A percentile compares a stretch with the other conserved stretches of the same genome.
These are phyloP conservation scores for Fusarium sp. DNA, from an alignment of 2,329 filamentous ascomycete genomes.

Conservation along the genomic window DNA sequence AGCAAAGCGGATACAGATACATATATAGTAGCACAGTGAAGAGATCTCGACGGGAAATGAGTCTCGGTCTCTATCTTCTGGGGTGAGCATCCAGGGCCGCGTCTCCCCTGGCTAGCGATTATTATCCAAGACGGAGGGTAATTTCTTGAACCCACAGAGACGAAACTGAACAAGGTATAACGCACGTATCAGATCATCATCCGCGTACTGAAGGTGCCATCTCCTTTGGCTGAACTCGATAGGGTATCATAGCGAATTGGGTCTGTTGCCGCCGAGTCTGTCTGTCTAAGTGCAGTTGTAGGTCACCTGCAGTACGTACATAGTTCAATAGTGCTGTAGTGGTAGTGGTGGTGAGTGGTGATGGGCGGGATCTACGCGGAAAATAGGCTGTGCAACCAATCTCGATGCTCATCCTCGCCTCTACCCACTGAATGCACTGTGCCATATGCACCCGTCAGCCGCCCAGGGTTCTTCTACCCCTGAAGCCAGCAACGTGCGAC, in stretches of 20 bases:
- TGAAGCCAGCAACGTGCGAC: conserved; percentile 34
- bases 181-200: neutral
- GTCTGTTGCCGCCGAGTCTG: conserved; percentile 19
- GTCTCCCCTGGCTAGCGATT: conserved; percentile 42
- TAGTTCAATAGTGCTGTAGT: too few relatives aligned
- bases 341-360: too few relatives aligned
- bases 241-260: conserved; percentile 14
- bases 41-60: conserved; percentile 44
- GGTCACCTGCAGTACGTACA: too few relatives aligned
- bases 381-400: conserved; percentile 38
- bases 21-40: conserved; percentile 11
- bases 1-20: conserved; percentile 14
- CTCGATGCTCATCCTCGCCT: conserved; percentile 36
- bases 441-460: conserved; percentile 12
- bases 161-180: conserved; percentile 28
- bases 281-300: too few relatives aligned
- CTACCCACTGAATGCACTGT: conserved; percentile 26
- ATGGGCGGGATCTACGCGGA: neutral
- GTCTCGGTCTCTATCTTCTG: conserved; percentile 30
- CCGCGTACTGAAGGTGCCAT: too few relatives aligned
- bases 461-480: conserved; percentile 35
- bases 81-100: conserved; percentile 34
- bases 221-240: too few relatives aligned
- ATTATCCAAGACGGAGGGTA: conserved; percentile 38
- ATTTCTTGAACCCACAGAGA: conserved; percentile 43